These are phyloP conservation scores for Rosa rugosa DNA, from an alignment of 306 rosid genomes.

Conservation along the genomic window DNA sequence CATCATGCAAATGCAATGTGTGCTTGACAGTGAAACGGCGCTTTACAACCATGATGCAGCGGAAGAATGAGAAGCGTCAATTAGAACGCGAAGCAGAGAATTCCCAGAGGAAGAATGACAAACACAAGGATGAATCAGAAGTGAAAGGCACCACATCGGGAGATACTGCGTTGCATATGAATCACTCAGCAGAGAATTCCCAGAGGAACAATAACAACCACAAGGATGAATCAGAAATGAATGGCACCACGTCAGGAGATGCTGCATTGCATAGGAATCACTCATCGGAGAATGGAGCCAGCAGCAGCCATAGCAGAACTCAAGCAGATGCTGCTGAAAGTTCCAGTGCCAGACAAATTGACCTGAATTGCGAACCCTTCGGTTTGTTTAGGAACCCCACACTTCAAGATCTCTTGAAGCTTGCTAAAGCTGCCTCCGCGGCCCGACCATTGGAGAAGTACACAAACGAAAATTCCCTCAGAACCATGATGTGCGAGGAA, in stretches of 20 bases:
- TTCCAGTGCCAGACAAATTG: slow-evolving; percentile 62
- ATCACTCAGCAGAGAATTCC: slow-evolving; percentile 31
- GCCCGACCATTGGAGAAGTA: slow-evolving; percentile 31
- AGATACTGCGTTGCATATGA: slow-evolving; percentile 27
- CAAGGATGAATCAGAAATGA: slow-evolving; percentile 39
- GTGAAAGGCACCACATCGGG: slow-evolving; percentile 36
- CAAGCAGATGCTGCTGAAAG: slow-evolving; percentile 46
- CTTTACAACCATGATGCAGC: slow-evolving; percentile 84
- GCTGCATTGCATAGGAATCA: slow-evolving; percentile 29
- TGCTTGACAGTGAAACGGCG: slow-evolving; percentile 94
- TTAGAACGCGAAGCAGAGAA: slow-evolving; percentile 60
- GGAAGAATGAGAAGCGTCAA: slow-evolving; percentile 74
- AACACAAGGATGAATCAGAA: slow-evolving; percentile 35
- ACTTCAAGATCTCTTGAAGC: slow-evolving; percentile 31
- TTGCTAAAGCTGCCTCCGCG: slow-evolving; percentile 37
- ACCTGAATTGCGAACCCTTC: slow-evolving; percentile 53
- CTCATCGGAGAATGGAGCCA: slow-evolving; percentile 37
- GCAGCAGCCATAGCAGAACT: slow-evolving; percentile 29
- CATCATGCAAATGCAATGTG: slow-evolving; percentile 87
- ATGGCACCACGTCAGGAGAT: slow-evolving; percentile 39
- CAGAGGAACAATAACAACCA: slow-evolving; percentile 29
- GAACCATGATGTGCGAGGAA: slow-evolving; percentile 34
- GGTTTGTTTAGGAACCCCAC: background rate
- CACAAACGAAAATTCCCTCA: slow-evolving; percentile 38
- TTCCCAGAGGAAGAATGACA: slow-evolving; percentile 31